Conservation (phyloP, 1,139 yeast genomes). For the Yamadazyma triangularis region DNA sequence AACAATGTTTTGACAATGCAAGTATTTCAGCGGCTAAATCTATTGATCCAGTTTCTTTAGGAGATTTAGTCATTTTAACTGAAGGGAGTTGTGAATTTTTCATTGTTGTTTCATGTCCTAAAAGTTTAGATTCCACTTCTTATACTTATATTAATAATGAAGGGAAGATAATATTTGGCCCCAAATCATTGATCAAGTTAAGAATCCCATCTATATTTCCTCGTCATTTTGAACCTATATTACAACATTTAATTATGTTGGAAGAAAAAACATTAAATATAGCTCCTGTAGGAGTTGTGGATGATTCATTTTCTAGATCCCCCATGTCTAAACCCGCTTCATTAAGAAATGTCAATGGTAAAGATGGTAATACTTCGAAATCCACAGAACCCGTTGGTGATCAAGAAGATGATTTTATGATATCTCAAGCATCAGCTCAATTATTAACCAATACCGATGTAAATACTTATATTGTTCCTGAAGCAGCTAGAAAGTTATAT, state of each 20-base stretch:
- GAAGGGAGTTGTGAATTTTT: slow-evolving; percentile 28
- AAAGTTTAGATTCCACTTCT: slow-evolving; percentile 18
- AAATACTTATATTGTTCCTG: slow-evolving; percentile 35
- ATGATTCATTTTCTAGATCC: slow-evolving; percentile 26
- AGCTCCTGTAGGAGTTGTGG: slow-evolving; percentile 40
- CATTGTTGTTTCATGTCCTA: slow-evolving; percentile 31
- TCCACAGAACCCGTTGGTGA: slow-evolving; percentile 1
- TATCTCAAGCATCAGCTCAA: slow-evolving; percentile 36
- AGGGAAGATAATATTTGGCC: slow-evolving; percentile 52
- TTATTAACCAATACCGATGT: slow-evolving; percentile 33
- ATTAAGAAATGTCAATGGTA: slow-evolving; percentile 7
- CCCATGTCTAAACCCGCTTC: slow-evolving; percentile 19
- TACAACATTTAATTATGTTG: slow-evolving; percentile 23
- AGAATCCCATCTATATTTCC: slow-evolving; percentile 57
- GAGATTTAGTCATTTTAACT: slow-evolving; percentile 35
- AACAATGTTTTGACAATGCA: slow-evolving; percentile 17
- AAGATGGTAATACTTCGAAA: slow-evolving; percentile 1
- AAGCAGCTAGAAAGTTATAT: slow-evolving; percentile 29
- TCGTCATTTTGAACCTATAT: slow-evolving; percentile 12
- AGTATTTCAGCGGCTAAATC: slow-evolving; percentile 21
- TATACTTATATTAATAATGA: slow-evolving; percentile 53
- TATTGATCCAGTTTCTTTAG: slow-evolving; percentile 24
- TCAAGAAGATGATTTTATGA: slow-evolving; percentile 26
- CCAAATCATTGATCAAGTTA: slow-evolving; percentile 40
- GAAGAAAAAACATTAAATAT: slow-evolving; percentile 30